Evolutionary conservation across 2,329 filamentous ascomycete genomes (phyloP).

Genomic region (Colletotrichum scovillei): DNA sequence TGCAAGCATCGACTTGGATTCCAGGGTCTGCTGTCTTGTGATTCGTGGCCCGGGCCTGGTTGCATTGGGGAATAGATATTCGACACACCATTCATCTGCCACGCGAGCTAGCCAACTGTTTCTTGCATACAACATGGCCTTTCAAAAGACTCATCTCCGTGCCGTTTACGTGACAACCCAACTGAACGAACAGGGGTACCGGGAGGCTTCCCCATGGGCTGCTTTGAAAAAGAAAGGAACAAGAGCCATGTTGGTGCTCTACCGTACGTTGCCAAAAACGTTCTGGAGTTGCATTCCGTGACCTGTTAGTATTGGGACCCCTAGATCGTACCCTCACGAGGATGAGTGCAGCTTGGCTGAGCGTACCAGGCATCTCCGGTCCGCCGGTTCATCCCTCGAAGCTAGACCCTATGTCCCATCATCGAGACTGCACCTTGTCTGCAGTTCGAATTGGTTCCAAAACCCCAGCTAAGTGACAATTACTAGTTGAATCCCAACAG

Average conservation of each 20-base stretch:
- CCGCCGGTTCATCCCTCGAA: conserved; percentile 26
- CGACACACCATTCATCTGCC: conserved; percentile 4
- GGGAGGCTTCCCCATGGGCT: background rate
- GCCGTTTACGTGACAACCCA: conserved; percentile 13
- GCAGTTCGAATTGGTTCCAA: background rate
- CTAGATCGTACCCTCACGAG: background rate
- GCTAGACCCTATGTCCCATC: background rate
- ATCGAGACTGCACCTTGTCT: background rate
- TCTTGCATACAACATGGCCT: background rate
- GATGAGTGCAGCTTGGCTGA: background rate
- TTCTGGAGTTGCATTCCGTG: background rate
- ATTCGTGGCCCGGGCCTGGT: conserved; percentile 18
- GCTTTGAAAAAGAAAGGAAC: background rate
- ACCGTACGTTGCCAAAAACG: background rate
- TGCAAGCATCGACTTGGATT: conserved; percentile 7
- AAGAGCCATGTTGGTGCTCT: background rate
- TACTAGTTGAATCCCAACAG: background rate
- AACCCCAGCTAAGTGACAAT: background rate
- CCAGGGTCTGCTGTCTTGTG: background rate
- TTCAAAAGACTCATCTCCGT: conserved; percentile 14
- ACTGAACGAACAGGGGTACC: background rate
- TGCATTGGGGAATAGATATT: background rate
- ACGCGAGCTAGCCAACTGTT: background rate
- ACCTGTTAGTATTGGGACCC: background rate
- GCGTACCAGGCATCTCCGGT: conserved; percentile 14